Conservation (phyloP, 2,329 filamentous ascomycete genomes). For the Fusarium sp. region DNA sequence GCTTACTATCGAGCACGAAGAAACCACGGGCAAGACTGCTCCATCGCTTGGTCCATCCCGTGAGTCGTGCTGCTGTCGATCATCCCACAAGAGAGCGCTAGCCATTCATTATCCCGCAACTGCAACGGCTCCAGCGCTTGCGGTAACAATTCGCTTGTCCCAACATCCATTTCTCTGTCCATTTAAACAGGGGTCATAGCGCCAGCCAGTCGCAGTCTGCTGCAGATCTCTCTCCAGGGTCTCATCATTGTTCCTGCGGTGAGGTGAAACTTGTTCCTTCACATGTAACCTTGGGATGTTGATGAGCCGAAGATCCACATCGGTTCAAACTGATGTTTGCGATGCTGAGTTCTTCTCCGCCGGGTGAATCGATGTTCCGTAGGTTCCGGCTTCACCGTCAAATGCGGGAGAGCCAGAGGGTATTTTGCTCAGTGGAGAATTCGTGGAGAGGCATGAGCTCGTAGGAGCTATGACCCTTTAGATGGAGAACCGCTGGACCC, state of each 20-base stretch:
- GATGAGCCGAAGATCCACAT: slow-evolving; percentile 26
- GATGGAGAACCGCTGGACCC: background rate
- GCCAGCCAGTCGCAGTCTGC: background rate
- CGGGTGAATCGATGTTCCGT: slow-evolving; percentile 18
- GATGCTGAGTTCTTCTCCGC: slow-evolving; percentile 8
- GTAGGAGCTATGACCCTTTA: background rate
- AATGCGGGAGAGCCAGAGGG: slow-evolving; percentile 12
- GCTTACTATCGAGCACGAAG: background rate
- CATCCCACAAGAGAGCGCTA: slow-evolving; percentile 1
- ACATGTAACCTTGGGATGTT: slow-evolving; percentile 8
- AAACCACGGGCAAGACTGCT: background rate
- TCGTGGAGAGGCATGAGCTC: slow-evolving; percentile 1
- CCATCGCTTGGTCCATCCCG: slow-evolving; percentile 7
- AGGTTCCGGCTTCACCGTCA: slow-evolving; percentile 26
- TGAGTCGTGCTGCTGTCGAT: background rate
- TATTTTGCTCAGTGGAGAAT: background rate
- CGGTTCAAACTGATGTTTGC: slow-evolving; percentile 13
- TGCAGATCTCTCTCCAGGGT: background rate
- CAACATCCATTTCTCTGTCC: background rate
- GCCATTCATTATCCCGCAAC: slow-evolving; percentile 7
- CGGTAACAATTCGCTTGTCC: background rate
- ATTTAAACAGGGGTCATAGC: background rate
- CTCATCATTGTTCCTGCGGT: background rate
- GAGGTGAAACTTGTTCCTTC: slow-evolving; percentile 13
- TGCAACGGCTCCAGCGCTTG: slow-evolving; percentile 5